Evolutionary conservation across 176 grass and related monocot species (phyloP), one percentile per base, ranked within the genome.

Genomic region (Chloris gayana): DNA sequence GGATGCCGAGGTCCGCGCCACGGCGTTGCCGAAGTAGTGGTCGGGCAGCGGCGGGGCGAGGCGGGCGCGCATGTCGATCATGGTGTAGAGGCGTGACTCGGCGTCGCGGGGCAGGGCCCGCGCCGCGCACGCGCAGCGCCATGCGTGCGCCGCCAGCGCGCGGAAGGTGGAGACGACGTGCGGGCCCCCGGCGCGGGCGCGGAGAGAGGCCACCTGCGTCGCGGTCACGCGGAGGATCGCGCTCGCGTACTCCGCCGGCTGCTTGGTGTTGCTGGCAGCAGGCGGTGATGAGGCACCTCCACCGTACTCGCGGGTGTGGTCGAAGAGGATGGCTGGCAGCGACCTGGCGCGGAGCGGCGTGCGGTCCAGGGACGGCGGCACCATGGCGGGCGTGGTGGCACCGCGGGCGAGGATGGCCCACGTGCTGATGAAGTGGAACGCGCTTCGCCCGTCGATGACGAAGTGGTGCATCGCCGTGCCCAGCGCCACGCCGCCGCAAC

Each of bases 401-500:
- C 87, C 87, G 0, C 87, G 83, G 44, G 90, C 68, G 21, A 92
- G 79, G 66, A 67, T 15, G 14, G 90, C 65, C 90, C 90, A 92
- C 6, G 83, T 79, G 17, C 78, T 77, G 34, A 89, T 89, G 90
- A 92, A 92, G 67, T 92, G 80, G 59, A 89, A 72, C 29, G 83
- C 87, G 65, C 79, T 81, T 4, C 83, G 73, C 45, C 85, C 90
- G 75, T 92, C 90, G 4, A 86, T 83, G 56, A 86, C 79, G 54
- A 79, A 76, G 76, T 89, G 90, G 83, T 88, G 90, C 90, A 85
- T 86, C 25, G 87, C 87, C 49, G 87, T 86, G 69, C 90, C 87
- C 14, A 92, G 67, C 31, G 50, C 84, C 65, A 92, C 86, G 21
- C 90, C 86, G 13, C 90, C 90, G 59, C 86, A 92, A 30, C 71